A percentile compares a stretch with the other conserved stretches of the same genome.
phyloP scores from a whole-genome alignment of 2,329 filamentous ascomycete species.

The Paramyrothecium sp. region DNA sequence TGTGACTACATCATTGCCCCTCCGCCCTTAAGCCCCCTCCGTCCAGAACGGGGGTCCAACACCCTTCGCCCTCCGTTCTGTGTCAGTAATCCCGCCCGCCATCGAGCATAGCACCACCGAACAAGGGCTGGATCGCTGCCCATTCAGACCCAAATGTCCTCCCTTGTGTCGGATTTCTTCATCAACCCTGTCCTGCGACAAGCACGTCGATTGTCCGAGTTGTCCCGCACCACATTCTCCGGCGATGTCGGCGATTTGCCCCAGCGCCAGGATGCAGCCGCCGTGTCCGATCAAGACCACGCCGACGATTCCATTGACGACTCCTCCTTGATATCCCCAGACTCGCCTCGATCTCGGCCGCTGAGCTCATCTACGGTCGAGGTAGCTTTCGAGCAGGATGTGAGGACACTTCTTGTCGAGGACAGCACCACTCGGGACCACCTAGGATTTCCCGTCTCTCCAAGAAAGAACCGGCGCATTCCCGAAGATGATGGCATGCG shows the following conservation, averaged over 20 bases:
- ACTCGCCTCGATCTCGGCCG: slow-evolving; percentile 24
- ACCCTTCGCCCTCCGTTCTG: neutral
- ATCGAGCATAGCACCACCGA: neutral
- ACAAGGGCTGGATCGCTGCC: slow-evolving; percentile 8
- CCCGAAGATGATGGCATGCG: slow-evolving; percentile 82
- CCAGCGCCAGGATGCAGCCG: slow-evolving; percentile 15
- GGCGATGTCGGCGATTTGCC: slow-evolving; percentile 27
- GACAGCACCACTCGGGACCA: slow-evolving; percentile 26
- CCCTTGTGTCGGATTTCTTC: slow-evolving; percentile 62
- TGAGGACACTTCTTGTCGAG: slow-evolving; percentile 14
- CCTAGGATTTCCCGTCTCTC: slow-evolving; percentile 28
- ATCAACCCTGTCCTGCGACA: slow-evolving; percentile 66
- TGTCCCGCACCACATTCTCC: slow-evolving; percentile 37
- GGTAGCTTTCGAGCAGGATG: slow-evolving; percentile 28
- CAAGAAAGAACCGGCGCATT: slow-evolving; percentile 36
- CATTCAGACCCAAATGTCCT: slow-evolving; percentile 48
- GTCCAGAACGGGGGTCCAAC: neutral
- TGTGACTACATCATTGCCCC: neutral
- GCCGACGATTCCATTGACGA: slow-evolving; percentile 14
- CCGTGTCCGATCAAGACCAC: slow-evolving; percentile 23
- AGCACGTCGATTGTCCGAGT: slow-evolving; percentile 61
- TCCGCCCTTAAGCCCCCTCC: neutral
- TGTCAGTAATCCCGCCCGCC: neutral
- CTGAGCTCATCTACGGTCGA: slow-evolving; percentile 31
- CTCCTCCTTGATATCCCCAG: slow-evolving; percentile 7